Conservation (phyloP, 169 alveolate genomes). For the Toxoplasma gondii region DNA sequence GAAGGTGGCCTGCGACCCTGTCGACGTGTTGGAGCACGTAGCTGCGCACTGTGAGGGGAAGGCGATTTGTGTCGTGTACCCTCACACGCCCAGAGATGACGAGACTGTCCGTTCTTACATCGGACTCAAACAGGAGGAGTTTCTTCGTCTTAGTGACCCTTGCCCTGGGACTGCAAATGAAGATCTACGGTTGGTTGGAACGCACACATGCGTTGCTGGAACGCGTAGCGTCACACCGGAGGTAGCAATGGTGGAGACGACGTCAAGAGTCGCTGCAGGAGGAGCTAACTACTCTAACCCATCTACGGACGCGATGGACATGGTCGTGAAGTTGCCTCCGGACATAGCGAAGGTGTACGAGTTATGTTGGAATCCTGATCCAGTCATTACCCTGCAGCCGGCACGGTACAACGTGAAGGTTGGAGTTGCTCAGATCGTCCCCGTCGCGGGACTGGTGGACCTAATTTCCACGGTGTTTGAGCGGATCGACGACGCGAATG, state of each 20-base stretch:
- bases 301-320: background rate
- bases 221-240: no score
- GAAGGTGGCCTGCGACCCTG: background rate
- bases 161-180: background rate
- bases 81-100: background rate
- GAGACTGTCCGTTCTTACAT: background rate
- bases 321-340: slow-evolving; percentile 36
- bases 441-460: slow-evolving; percentile 24
- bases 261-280: background rate
- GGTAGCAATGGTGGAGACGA: no score
- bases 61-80: background rate
- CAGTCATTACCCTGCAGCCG: slow-evolving; percentile 33
- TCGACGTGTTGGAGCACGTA: background rate
- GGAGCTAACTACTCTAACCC: background rate
- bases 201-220: background rate
- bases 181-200: background rate
- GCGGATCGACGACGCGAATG: background rate
- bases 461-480: background rate
- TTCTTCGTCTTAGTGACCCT: background rate
- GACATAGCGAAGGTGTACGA: slow-evolving; percentile 44
- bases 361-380: slow-evolving; percentile 62
- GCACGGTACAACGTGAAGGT: slow-evolving; percentile 41
- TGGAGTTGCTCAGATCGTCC: slow-evolving; percentile 48
- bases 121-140: background rate
- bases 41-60: background rate